phyloP scores from a whole-genome alignment of 805 yeast genomes.

The Tetrapisispora pingtungensis region DNA sequence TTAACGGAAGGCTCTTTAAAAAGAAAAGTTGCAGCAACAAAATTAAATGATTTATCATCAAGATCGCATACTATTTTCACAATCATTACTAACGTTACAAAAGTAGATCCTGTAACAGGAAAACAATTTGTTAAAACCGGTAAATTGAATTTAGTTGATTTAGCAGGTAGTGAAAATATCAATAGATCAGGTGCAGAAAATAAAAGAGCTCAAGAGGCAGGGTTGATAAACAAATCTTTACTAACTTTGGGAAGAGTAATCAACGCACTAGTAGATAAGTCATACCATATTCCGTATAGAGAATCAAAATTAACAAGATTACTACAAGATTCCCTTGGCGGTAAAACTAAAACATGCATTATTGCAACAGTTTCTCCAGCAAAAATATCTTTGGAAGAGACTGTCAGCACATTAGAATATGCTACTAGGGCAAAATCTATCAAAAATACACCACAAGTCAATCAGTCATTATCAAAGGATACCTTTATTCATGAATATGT shows the following conservation, averaged over 20 bases:
- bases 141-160: conserved; percentile 78
- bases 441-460: conserved; percentile 54
- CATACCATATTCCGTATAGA: conserved; percentile 70
- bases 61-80: conserved; percentile 77
- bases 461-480: conserved; percentile 40
- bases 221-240: conserved; percentile 77
- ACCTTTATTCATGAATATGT: conserved; percentile 37
- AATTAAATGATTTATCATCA: conserved; percentile 65
- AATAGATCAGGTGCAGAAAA: conserved; percentile 74
- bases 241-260: conserved; percentile 82
- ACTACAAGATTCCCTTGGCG: conserved; percentile 77
- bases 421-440: conserved; percentile 76
- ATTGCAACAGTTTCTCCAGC: conserved; percentile 82
- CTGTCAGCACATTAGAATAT: conserved; percentile 71
- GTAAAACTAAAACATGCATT: conserved; percentile 69
- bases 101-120: conserved; percentile 36
- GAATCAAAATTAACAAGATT: conserved; percentile 74
- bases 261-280: conserved; percentile 53
- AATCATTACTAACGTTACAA: conserved; percentile 47
- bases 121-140: conserved; percentile 45
- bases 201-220: conserved; percentile 84
- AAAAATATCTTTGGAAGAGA: conserved; percentile 58
- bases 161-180: conserved; percentile 89
- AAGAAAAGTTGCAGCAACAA: conserved; percentile 70
- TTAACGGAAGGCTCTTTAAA: conserved; percentile 49